Evolutionary conservation across 2,329 filamentous ascomycete genomes (phyloP).

Genomic region (Sporothrix protearum): DNA sequence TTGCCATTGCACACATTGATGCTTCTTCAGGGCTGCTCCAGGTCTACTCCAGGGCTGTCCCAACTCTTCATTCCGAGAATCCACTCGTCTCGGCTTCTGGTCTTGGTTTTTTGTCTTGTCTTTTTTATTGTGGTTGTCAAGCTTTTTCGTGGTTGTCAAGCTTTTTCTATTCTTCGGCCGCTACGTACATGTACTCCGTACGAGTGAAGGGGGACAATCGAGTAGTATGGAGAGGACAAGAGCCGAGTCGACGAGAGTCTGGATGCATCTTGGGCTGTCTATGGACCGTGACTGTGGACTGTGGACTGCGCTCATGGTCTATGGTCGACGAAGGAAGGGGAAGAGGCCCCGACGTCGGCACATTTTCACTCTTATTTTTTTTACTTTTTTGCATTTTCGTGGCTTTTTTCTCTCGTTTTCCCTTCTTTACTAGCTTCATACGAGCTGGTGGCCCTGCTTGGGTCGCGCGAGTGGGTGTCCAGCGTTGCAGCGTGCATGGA

Average conservation of each 20-base stretch:
- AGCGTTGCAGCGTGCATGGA: neutral
- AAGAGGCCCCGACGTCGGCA: slow-evolving; percentile 22
- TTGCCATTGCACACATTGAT: neutral
- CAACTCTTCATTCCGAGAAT: neutral
- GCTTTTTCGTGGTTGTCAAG: neutral
- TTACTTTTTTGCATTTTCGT: neutral
- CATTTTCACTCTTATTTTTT: neutral
- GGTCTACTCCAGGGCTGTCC: neutral
- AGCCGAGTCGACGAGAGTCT: neutral
- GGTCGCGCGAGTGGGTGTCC: neutral
- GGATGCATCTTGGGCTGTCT: neutral
- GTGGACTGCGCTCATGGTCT: neutral
- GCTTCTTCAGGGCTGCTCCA: neutral
- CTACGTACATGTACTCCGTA: too few species aligned
- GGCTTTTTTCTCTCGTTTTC: neutral
- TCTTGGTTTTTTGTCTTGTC: neutral
- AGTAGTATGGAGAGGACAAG: neutral
- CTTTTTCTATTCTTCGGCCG: neutral
- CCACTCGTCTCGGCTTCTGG: neutral
- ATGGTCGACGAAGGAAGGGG: neutral
- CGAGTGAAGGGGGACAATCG: neutral
- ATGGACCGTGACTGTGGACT: neutral
- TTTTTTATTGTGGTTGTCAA: neutral
- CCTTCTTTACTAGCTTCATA: neutral
- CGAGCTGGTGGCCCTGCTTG: neutral